Evolutionary conservation across 495 filamentous ascomycete genomes (phyloP).

Genomic region (Letharia lupina): DNA sequence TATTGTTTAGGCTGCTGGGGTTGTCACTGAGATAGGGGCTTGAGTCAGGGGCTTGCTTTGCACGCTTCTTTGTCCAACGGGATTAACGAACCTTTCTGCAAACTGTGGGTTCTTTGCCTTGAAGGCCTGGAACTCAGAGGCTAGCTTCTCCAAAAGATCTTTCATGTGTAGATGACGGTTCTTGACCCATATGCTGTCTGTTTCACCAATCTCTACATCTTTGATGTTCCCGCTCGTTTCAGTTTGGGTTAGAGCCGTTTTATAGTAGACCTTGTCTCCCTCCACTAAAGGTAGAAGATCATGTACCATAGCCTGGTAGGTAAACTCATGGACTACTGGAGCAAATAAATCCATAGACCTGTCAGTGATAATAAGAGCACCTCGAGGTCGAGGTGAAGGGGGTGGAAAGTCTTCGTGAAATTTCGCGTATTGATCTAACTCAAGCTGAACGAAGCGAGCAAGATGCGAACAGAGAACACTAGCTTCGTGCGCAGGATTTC

Average conservation of each 20-base stretch:
- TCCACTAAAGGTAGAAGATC: conserved; percentile 84
- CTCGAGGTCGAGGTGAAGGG: conserved; percentile 63
- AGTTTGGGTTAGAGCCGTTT: conserved; percentile 66
- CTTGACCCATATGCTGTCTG: conserved; percentile 87
- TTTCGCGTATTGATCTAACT: conserved; percentile 77
- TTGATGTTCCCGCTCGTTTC: conserved; percentile 59
- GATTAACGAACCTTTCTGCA: conserved; percentile 51
- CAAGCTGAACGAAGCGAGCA: conserved; percentile 84
- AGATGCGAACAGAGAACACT: conserved; percentile 76
- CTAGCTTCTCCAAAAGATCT: conserved; percentile 88
- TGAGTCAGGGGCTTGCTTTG: conserved; percentile 11
- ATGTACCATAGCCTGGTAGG: conserved; percentile 96
- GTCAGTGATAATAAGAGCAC: conserved; percentile 79
- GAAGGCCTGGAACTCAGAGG: conserved; percentile 86
- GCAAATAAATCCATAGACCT: conserved; percentile 84
- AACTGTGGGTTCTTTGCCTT: conserved; percentile 91
- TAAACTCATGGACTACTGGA: conserved; percentile 90
- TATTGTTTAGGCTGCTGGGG: conserved; percentile 71
- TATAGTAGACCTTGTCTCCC: conserved; percentile 77
- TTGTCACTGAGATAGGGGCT: conserved; percentile 42
- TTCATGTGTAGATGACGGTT: conserved; percentile 96
- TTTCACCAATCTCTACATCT: conserved; percentile 81
- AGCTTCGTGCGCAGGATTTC: conserved; percentile 71
- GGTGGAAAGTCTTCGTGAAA: conserved; percentile 78
- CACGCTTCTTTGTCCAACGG: neutral